Evolutionary conservation across 139 green algal species (phyloP), one percentile per base, ranked within the genome.

Genomic region (Chlamydomonas urium): DNA sequence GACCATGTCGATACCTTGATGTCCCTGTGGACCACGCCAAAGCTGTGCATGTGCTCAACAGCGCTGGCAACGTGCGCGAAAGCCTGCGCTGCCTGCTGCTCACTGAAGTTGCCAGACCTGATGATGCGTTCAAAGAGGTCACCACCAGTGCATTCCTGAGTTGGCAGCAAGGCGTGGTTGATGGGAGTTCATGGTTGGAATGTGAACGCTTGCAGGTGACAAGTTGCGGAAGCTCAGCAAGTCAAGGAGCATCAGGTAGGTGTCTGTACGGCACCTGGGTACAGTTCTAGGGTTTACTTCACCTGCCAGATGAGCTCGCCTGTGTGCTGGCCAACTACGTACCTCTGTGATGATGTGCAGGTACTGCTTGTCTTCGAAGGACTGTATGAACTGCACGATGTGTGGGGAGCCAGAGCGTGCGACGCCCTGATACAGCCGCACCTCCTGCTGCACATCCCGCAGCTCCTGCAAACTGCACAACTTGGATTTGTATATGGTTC

Each of bases 101-200:
- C 24, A 76, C 79, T 88, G 75, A 93, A 96, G 66, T 96, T 82
- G 4, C 91, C 90, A 28, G 79, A 67, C 2, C 81, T 72, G 23
- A 91, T 83, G 65, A 97, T 96, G 21, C 88, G 72, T 76, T 99
- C 95, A 82, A 99, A 99, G 21, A 99, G 89, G 84, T 99, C 95
- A 0, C 95, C 95, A 21, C 94, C 94, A 36, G 53, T 34, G 53
- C 53, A 63, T 26, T 63, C 53, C 53, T 63, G 53, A 50, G 10
- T 24, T 50, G 42, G 42, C 42, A 50, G 42, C 42, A 63, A 33
- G 53, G 26, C 26, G 53, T 36, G 53, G 26, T 34, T 31, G 26
- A 14, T 31, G 26, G 24, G 19, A 26, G 26, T 26, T 63, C 53
- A 32, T 63, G 8, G 14, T 14, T 50, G 8, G 42, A 50, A 50